Evolutionary conservation across 2,329 filamentous ascomycete genomes (phyloP).

Genomic region (Emergomyces orientalis): DNA sequence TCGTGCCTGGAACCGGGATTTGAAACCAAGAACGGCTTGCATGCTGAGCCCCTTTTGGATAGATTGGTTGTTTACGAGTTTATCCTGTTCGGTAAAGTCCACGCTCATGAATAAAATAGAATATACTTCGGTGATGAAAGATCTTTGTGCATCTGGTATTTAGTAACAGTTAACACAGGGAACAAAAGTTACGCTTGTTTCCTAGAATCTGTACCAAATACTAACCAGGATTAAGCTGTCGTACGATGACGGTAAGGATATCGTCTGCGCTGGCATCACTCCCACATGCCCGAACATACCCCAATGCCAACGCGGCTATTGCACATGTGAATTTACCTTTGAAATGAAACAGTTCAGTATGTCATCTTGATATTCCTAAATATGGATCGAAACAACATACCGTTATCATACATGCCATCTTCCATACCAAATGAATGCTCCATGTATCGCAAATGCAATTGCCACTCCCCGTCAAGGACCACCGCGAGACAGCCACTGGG

Average conservation of each 20-base stretch:
- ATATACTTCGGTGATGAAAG: slow-evolving; percentile 59
- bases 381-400: slow-evolving; percentile 20
- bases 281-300: slow-evolving; percentile 42
- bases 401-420: slow-evolving; percentile 30
- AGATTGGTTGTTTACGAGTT: slow-evolving; percentile 61
- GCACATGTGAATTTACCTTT: slow-evolving; percentile 41
- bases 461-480: slow-evolving; percentile 30
- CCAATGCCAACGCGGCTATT: slow-evolving; percentile 52
- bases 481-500: slow-evolving; percentile 36
- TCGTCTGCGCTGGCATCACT: slow-evolving; percentile 54
- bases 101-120: slow-evolving; percentile 61
- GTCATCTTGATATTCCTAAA: not conserved
- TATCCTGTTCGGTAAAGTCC: slow-evolving; percentile 75
- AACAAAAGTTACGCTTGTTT: not conserved
- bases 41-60: slow-evolving; percentile 71
- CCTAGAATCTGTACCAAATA: slow-evolving; percentile 16
- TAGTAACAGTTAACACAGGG: not conserved
- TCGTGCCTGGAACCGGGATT: slow-evolving; percentile 52
- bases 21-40: slow-evolving; percentile 67
- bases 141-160: slow-evolving; percentile 47
- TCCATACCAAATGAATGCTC: slow-evolving; percentile 33
- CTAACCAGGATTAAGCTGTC: slow-evolving; percentile 35
- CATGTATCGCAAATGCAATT: slow-evolving; percentile 32
- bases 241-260: slow-evolving; percentile 56
- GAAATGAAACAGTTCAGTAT: not conserved